Conservation (phyloP, 371 early-diverging fungal genomes). For the Nosema muscidifuracis region DNA sequence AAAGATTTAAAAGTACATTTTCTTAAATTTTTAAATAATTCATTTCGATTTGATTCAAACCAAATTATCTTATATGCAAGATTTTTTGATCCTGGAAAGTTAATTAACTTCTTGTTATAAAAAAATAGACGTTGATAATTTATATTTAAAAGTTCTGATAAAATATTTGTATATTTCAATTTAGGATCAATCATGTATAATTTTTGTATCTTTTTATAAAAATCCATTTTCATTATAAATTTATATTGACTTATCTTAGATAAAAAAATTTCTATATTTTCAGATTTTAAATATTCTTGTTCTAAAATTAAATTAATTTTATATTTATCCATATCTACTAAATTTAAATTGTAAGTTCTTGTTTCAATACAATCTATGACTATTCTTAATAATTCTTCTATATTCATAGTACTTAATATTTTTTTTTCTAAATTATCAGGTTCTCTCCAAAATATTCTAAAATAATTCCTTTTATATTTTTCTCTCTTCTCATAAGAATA, state of each 20-base stretch:
- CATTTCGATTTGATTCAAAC: conserved; percentile 8
- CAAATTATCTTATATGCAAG: conserved; percentile 19
- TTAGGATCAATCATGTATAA: background rate
- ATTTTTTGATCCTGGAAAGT: too few relatives aligned
- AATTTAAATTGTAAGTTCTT: background rate
- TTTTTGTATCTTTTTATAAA: background rate
- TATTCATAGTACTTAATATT: background rate
- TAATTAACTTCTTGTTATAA: conserved; percentile 3
- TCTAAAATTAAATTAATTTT: background rate
- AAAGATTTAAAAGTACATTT: background rate
- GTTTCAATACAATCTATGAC: background rate
- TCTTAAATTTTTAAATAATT: background rate
- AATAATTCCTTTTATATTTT: too few relatives aligned
- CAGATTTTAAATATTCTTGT: background rate
- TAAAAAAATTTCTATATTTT: background rate
- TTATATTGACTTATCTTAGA: background rate
- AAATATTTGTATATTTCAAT: background rate
- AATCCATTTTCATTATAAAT: background rate
- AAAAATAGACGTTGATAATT: conserved; percentile 6
- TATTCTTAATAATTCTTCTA: background rate
- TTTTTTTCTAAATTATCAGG: background rate
- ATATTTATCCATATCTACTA: background rate
- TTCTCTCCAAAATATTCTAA: background rate
- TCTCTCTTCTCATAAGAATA: too few relatives aligned
- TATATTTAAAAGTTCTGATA: background rate